Evolutionary conservation across 345 rosid genomes (phyloP).

Genomic region (Citrus sp.): DNA sequence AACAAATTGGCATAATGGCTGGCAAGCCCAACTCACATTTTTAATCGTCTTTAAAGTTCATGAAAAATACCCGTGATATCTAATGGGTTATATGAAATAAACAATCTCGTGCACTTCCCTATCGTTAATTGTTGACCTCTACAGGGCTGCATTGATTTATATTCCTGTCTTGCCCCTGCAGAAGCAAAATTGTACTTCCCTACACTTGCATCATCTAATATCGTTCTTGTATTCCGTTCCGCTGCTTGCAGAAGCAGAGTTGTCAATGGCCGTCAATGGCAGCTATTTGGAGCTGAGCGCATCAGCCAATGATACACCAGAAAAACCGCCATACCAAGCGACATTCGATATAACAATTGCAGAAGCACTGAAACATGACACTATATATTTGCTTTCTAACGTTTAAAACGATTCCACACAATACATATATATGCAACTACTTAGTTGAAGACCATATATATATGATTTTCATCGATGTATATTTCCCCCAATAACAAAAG

Average conservation of each 20-base stretch:
- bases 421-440: background rate
- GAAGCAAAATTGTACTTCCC: no score
- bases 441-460: background rate
- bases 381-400: conserved; percentile 13
- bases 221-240: background rate
- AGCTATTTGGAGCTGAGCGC: background rate
- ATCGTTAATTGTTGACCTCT: no score
- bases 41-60: background rate
- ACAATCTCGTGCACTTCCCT: no score
- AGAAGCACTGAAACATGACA: background rate
- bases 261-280: background rate
- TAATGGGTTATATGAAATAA: background rate
- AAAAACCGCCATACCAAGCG: background rate
- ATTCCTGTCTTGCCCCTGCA: no score
- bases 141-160: no score
- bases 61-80: background rate
- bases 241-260: background rate
- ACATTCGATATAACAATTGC: background rate
- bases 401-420: background rate
- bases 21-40: background rate
- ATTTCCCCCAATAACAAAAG: background rate
- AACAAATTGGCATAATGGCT: background rate
- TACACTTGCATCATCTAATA: background rate
- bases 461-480: conserved; percentile 1
- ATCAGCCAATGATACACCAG: background rate